Evolutionary conservation across 176 grass and related monocot genomes (phyloP).

Genomic region (Ensete glaucum): DNA sequence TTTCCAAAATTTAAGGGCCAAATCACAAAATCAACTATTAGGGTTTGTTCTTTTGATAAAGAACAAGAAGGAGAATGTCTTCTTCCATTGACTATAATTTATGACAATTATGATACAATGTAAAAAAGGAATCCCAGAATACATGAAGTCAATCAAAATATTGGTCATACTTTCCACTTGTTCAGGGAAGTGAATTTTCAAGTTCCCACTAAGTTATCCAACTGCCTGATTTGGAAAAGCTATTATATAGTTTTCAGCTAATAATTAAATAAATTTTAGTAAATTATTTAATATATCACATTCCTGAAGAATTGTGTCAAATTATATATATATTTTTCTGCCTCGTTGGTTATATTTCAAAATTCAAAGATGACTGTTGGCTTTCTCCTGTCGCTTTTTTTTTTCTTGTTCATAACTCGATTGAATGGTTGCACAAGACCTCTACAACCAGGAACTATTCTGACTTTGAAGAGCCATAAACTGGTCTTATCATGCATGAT

Average conservation of each 20-base stretch:
- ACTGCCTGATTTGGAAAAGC: too few relatives aligned
- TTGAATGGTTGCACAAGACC: too few relatives aligned
- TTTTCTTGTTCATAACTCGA: too few relatives aligned
- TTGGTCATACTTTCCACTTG: not conserved
- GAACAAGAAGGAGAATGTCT: too few relatives aligned
- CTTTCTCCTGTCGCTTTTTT: too few relatives aligned
- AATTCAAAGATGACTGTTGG: too few relatives aligned
- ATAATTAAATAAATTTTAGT: not conserved
- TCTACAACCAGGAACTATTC: too few relatives aligned
- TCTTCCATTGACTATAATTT: too few relatives aligned
- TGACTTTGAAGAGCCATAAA: not conserved
- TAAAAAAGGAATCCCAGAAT: too few relatives aligned
- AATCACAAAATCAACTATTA: not conserved
- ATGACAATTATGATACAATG: too few relatives aligned
- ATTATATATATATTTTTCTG: not conserved
- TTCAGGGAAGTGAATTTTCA: not conserved
- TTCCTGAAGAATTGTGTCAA: not conserved
- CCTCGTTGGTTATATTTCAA: too few relatives aligned
- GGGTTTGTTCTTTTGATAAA: not conserved
- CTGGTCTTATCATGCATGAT: not conserved
- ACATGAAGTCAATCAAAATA: not conserved
- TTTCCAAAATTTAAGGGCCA: not conserved
- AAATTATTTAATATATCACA: not conserved
- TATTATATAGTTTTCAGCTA: not conserved
- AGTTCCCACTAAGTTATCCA: too few relatives aligned